Base-by-base conservation (phyloP, 768 basidiomycete genomes). In the Psilocybe tampanensis region DNA sequence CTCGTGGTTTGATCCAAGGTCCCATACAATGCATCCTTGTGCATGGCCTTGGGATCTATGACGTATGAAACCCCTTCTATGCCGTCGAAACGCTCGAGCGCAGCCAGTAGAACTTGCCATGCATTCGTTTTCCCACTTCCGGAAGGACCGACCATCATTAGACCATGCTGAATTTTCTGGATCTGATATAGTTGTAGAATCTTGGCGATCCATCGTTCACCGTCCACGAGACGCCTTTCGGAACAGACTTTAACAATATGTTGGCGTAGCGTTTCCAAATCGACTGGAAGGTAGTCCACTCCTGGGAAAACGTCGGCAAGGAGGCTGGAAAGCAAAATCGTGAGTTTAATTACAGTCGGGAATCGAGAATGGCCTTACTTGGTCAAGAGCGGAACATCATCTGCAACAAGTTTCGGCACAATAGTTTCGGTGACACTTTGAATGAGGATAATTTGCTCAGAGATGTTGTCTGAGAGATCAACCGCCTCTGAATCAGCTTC, bases 91-190 rank as follows among this genome's bases (percentile, higher is more conserved):
- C 92, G 82, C 70, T 97, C 93, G 48, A 98, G 78, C 1, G 97
- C 96, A 8, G 88, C 84, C 23, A 99, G 81, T 3, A 99, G 80
- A 42, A 98, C 93, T 66, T 90, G 90, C 97, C 97, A 98, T 0
- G 97, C 95, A 62, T 95, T 92, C 1, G 92, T 96, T 75, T 99
- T 99, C 26, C 97, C 97, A 47, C 85, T 94, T 23, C 96, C 97
- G 11, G 97, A 98, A 1, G 97, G 89, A 1, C 97, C 96, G 24
- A 99, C 97, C 94, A 99, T 97, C 97, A 99, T 98, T 41, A 99
- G 80, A 73, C 97, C 97, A 72, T 99, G 97, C 64, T 98, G 96
- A 60, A 98, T 99, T 77, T 95, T 98, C 75, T 99, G 97, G 57
- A 99, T 98, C 71, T 98, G 97, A 72, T 98, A 98, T 4, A 99